Evolutionary conservation across 225 moss, liverwort and hornwort species (phyloP).

Genomic region (Sphagnum tenellum): DNA sequence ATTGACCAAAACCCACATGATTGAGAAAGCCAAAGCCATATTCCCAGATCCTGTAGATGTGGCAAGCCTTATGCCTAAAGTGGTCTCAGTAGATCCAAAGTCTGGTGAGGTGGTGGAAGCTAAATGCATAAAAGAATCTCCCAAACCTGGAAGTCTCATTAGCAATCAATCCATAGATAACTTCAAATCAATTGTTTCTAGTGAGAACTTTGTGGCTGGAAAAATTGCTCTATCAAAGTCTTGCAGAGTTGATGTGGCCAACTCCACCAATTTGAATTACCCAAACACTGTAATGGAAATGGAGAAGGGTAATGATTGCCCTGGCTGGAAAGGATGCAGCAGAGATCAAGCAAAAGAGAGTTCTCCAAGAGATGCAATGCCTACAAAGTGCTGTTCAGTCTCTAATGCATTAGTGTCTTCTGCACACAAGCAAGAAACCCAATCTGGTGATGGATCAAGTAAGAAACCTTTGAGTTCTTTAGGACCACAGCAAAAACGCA

Average conservation of each 20-base stretch:
- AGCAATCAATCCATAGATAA: too few species aligned
- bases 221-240: not conserved
- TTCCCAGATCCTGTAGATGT: not conserved
- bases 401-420: slow-evolving; percentile 31
- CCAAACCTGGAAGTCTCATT: too few species aligned
- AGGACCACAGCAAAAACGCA: slow-evolving; percentile 7
- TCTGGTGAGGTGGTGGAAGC: too few species aligned
- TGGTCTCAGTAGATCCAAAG: too few species aligned
- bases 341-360: slow-evolving; percentile 19
- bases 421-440: slow-evolving; percentile 10
- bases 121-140: too few species aligned
- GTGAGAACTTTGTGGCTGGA: slow-evolving; percentile 4
- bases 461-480: slow-evolving; percentile 4
- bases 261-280: not conserved
- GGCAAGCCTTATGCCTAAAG: too few species aligned
- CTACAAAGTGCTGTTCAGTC: slow-evolving; percentile 37
- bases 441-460: slow-evolving; percentile 8
- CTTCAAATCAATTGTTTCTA: too few species aligned
- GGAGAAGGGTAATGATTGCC: slow-evolving; percentile 14
- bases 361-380: slow-evolving; percentile 15
- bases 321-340: slow-evolving; percentile 9
- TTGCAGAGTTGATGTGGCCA: not conserved
- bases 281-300: slow-evolving; percentile 11
- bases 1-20: slow-evolving; percentile 3
- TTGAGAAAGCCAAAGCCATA: slow-evolving; percentile 6